Evolutionary conservation across 345 rosid species (phyloP).

Genomic region (Acer saccharum): DNA sequence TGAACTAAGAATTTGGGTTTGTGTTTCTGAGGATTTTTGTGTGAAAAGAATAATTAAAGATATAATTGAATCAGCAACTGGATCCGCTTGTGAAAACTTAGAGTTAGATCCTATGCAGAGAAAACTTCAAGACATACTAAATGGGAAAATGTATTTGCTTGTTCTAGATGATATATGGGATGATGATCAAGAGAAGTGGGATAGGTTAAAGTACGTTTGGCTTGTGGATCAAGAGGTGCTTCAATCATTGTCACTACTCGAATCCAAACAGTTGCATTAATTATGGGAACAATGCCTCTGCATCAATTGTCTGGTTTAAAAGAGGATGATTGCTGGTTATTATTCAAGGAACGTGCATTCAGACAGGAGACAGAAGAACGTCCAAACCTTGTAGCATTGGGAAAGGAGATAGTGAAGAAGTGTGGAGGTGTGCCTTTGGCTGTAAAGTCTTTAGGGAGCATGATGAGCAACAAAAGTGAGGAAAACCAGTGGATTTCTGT

Average conservation of each 20-base stretch:
- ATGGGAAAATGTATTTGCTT: not conserved
- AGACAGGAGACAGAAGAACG: not conserved
- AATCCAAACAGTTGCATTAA: not conserved
- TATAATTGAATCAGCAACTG: not conserved
- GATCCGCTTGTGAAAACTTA: not conserved
- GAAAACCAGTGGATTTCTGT: constrained; percentile 2
- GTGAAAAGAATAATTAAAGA: not conserved
- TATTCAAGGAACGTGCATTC: constrained; percentile 18
- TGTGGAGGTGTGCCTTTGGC: constrained; percentile 16
- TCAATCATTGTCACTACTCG: constrained; percentile 10
- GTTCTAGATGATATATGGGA: constrained; percentile 14
- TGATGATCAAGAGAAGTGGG: constrained; percentile 8
- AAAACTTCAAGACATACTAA: not conserved
- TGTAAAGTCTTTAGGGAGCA: not conserved
- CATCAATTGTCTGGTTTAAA: not conserved
- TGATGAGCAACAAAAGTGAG: not conserved
- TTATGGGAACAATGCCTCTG: not conserved
- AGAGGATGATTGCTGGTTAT: constrained; percentile 9
- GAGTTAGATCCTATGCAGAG: constrained; percentile 9
- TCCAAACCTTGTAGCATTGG: not conserved
- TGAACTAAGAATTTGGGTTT: constrained; percentile 4
- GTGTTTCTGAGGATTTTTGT: constrained; percentile 3
- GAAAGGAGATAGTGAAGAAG: constrained; percentile 15
- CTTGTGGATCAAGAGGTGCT: not conserved
- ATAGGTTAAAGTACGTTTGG: not conserved